Percentiles rank a stretch among this genome's conserved stretches.
phyloP scores from a whole-genome alignment of 164 flowering plant genomes.

The Vitis cinerea region DNA sequence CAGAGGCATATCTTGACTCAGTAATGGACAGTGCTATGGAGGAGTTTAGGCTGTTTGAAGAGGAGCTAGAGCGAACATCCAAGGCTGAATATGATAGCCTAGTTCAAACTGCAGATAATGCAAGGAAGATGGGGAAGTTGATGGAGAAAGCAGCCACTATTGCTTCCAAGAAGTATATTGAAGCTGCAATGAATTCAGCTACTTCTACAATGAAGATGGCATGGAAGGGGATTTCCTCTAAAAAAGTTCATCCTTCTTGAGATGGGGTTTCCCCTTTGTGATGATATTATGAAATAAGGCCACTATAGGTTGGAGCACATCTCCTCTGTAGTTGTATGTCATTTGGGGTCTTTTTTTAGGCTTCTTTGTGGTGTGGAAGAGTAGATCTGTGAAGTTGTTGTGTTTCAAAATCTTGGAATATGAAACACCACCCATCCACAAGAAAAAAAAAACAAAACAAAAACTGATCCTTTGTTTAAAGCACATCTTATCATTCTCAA shows the following conservation, averaged over 20 bases:
- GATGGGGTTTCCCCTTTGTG: not conserved
- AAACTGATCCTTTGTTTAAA: no score
- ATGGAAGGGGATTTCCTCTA: conserved; percentile 46
- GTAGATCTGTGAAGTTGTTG: not conserved
- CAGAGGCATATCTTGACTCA: conserved; percentile 65
- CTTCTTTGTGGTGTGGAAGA: not conserved
- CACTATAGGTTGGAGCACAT: not conserved
- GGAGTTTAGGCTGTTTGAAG: conserved; percentile 59
- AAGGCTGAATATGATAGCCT: conserved; percentile 42
- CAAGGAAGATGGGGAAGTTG: conserved; percentile 46
- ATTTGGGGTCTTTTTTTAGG: not conserved
- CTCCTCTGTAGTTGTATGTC: not conserved
- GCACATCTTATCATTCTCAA: no score
- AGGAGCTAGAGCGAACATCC: conserved; percentile 42
- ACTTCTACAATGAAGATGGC: conserved; percentile 71
- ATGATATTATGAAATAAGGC: not conserved
- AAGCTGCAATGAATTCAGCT: conserved; percentile 66
- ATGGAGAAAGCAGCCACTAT: conserved; percentile 53
- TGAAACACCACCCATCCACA: no score
- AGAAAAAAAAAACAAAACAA: no score
- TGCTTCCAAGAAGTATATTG: conserved; percentile 68
- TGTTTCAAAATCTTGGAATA: no score
- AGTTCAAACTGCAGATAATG: conserved; percentile 39
- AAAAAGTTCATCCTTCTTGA: conserved; percentile 76
- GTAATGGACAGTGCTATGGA: conserved; percentile 75